phyloP scores from a whole-genome alignment of 495 filamentous ascomycete genomes.

The Talaromyces proteolyticus region DNA sequence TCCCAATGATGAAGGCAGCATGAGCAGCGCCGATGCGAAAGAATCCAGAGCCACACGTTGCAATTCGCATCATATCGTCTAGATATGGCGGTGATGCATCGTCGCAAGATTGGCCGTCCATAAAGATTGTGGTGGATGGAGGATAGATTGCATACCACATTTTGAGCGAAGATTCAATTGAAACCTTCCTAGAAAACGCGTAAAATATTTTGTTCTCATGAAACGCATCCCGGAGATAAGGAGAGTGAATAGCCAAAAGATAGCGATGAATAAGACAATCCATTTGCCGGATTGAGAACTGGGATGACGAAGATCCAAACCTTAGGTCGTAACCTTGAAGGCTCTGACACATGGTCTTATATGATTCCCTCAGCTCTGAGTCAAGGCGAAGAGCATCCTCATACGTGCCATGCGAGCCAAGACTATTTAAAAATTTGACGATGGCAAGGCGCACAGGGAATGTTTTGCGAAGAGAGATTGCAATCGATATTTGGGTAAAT shows the following conservation, averaged over 20 bases:
- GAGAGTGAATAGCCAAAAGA: constrained; percentile 42
- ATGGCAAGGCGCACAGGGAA: constrained; percentile 42
- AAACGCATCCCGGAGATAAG: constrained; percentile 32
- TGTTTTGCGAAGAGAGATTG: constrained; percentile 38
- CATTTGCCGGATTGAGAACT: constrained; percentile 28
- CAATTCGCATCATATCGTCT: constrained; percentile 36
- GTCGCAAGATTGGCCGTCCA: no score
- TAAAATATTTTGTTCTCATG: constrained; percentile 34
- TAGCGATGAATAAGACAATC: constrained; percentile 42
- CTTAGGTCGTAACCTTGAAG: constrained; percentile 23
- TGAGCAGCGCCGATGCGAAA: constrained; percentile 38
- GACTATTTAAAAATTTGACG: constrained; percentile 38
- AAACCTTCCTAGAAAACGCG: constrained; percentile 41
- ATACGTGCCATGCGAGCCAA: constrained; percentile 24
- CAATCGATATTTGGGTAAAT: constrained; percentile 38
- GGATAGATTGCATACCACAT: constrained; percentile 39
- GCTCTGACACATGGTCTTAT: constrained; percentile 23
- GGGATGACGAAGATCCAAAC: constrained; percentile 17
- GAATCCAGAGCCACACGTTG: constrained; percentile 38
- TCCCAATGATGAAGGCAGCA: constrained; percentile 31
- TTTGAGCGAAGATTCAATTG: constrained; percentile 44
- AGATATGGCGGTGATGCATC: constrained; percentile 11
- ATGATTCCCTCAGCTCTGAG: constrained; percentile 24
- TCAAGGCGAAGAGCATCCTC: constrained; percentile 32
- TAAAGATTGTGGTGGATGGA: constrained; percentile 14